Evolutionary conservation across 495 filamentous ascomycete species (phyloP).

Genomic region (Lophium mytilinum): DNA sequence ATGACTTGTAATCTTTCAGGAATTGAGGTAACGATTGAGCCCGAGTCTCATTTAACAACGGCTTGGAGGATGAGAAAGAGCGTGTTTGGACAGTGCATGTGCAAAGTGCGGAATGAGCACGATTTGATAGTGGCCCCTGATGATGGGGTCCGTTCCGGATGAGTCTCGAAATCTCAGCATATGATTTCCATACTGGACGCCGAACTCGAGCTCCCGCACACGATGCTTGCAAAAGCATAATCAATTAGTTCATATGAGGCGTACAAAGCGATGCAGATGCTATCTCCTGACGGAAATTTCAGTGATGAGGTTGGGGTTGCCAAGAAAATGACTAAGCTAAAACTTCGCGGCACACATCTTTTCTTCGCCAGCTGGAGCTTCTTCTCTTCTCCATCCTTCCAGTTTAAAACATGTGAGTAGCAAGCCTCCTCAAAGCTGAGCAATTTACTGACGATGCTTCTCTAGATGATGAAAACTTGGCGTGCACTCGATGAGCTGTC

Average conservation of each 20-base stretch:
- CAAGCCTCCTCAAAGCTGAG: neutral
- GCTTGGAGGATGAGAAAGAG: neutral
- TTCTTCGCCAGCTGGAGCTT: slow-evolving; percentile 21
- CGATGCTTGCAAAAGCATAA: neutral
- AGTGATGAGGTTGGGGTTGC: neutral
- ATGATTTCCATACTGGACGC: slow-evolving; percentile 28
- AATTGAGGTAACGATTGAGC: slow-evolving; percentile 11
- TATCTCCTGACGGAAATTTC: too few species aligned
- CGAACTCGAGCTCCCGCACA: neutral
- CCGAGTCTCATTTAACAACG: neutral
- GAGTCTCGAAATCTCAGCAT: slow-evolving; percentile 38
- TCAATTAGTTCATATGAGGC: neutral
- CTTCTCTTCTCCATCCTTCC: slow-evolving; percentile 83
- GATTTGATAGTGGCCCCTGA: too few species aligned
- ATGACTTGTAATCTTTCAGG: slow-evolving; percentile 42
- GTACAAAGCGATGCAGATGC: too few species aligned
- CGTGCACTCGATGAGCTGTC: slow-evolving; percentile 80
- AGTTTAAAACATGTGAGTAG: slow-evolving; percentile 87
- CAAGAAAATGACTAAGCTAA: slow-evolving; percentile 14
- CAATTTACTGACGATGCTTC: slow-evolving; percentile 9
- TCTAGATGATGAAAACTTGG: slow-evolving; percentile 98
- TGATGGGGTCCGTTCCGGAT: slow-evolving; percentile 14
- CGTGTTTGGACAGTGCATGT: neutral
- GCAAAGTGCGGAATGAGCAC: too few species aligned
- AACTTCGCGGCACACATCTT: slow-evolving; percentile 1